Conservation (phyloP, 345 rosid genomes). For the Linum tenue region DNA sequence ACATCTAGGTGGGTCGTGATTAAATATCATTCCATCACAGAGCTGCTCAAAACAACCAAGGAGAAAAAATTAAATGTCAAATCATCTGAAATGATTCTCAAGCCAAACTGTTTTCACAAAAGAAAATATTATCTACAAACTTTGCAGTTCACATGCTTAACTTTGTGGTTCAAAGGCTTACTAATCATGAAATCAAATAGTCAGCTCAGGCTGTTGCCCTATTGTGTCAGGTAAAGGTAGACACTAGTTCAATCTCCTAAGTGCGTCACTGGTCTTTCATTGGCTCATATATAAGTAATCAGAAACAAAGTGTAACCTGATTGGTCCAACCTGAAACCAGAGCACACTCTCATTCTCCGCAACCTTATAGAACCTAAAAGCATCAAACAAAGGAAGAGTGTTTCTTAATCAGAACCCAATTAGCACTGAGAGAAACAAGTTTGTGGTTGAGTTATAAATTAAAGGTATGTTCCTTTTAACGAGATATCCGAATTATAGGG, state of each 20-base stretch:
- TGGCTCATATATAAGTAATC: not conserved
- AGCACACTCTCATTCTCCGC: conserved; percentile 52
- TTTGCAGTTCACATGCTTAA: not conserved
- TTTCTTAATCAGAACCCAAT: conserved; percentile 5
- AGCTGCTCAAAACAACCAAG: conserved; percentile 55
- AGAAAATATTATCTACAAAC: not conserved
- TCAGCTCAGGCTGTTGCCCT: not conserved
- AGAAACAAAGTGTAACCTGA: conserved; percentile 65
- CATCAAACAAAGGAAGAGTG: conserved; percentile 1
- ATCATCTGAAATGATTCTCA: conserved; percentile 14
- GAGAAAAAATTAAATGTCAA: conserved; percentile 21
- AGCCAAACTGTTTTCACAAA: not conserved
- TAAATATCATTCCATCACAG: conserved; percentile 75
- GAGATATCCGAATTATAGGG: not conserved
- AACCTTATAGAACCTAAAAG: conserved; percentile 73
- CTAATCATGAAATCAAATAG: conserved; percentile 1
- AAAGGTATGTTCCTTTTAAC: not conserved
- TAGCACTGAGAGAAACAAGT: not conserved
- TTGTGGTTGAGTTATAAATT: not conserved
- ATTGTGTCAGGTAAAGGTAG: not conserved
- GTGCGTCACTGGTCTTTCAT: not conserved
- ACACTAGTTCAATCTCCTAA: not conserved
- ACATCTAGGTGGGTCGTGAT: conserved; percentile 82
- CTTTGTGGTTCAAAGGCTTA: not conserved
- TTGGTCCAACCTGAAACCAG: conserved; percentile 99